Evolutionary conservation across 2,329 filamentous ascomycete species (phyloP).

Genomic region (Pseudocercospora eumusae): DNA sequence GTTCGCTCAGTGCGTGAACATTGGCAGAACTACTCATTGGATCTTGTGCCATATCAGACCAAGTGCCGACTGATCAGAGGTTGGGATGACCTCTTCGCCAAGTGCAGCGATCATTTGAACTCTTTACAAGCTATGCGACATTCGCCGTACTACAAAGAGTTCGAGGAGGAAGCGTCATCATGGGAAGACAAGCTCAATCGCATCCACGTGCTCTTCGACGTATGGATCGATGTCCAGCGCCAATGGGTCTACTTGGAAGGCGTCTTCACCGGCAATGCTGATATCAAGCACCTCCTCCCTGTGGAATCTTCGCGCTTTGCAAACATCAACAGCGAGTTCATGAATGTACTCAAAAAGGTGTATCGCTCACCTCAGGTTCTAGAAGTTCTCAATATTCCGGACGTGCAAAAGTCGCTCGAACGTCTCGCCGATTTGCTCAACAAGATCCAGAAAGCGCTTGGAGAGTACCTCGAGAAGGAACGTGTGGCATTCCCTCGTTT

Average conservation of each 20-base stretch:
- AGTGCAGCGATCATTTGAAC: conserved; percentile 97
- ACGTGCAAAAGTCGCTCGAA: conserved; percentile 93
- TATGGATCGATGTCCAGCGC: conserved; percentile 99
- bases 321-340: conserved; percentile 99
- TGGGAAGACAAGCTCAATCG: conserved; percentile 99
- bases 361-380: conserved; percentile 94
- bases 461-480: conserved; percentile 97
- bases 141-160: conserved; percentile 98
- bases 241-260: conserved; percentile 99
- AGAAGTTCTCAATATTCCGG: conserved; percentile 92
- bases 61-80: conserved; percentile 96
- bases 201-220: conserved; percentile 95
- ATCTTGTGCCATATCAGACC: conserved; percentile 95
- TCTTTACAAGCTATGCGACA: conserved; percentile 98
- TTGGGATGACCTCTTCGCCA: conserved; percentile 97
- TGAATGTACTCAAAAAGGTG: conserved; percentile 99
- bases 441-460: conserved; percentile 98
- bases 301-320: conserved; percentile 96
- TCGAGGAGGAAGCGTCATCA: conserved; percentile 91
- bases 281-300: conserved; percentile 96
- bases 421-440: conserved; percentile 93
- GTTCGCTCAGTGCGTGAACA: conserved; percentile 93
- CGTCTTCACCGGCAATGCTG: conserved; percentile 96
- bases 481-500: conserved; percentile 96
- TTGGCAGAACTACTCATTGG: conserved; percentile 92